Evolutionary conservation across 2,329 filamentous ascomycete genomes (phyloP).

Genomic region (Aspergillus quadricinctus): DNA sequence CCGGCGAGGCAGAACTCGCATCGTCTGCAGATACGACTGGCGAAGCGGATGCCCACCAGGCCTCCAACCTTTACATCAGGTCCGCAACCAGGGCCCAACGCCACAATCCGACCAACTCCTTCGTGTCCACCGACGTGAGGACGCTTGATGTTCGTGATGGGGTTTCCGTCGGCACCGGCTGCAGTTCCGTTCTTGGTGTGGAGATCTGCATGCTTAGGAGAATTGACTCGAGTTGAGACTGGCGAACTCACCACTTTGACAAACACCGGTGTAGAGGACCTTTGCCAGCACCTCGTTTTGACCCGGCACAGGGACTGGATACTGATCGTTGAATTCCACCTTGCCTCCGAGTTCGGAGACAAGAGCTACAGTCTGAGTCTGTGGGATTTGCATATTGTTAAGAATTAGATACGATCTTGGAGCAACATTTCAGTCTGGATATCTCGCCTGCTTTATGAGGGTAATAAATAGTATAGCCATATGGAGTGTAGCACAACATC

Average conservation of each 20-base stretch:
- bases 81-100: slow-evolving; percentile 33
- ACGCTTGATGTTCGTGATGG: slow-evolving; percentile 43
- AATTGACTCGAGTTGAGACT: not conserved
- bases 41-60: slow-evolving; percentile 43
- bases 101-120: slow-evolving; percentile 41
- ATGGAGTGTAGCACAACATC: too few species aligned
- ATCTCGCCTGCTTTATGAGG: not conserved
- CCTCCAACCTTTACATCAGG: slow-evolving; percentile 35
- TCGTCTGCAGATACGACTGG: slow-evolving; percentile 39
- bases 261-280: slow-evolving; percentile 44
- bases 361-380: slow-evolving; percentile 38
- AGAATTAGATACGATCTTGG: not conserved
- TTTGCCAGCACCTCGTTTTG: slow-evolving; percentile 43
- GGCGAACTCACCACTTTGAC: slow-evolving; percentile 37
- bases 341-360: slow-evolving; percentile 38
- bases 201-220: slow-evolving; percentile 26
- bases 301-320: slow-evolving; percentile 38
- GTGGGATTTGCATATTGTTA: slow-evolving; percentile 6
- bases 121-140: slow-evolving; percentile 46
- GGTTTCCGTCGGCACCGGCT: slow-evolving; percentile 35
- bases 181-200: slow-evolving; percentile 40
- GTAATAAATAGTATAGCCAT: not conserved
- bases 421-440: not conserved
- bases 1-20: slow-evolving; percentile 43
- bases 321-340: slow-evolving; percentile 39